phyloP scores from a whole-genome alignment of 225 moss, liverwort and hornwort genomes.

The Anthoceros angustus region DNA sequence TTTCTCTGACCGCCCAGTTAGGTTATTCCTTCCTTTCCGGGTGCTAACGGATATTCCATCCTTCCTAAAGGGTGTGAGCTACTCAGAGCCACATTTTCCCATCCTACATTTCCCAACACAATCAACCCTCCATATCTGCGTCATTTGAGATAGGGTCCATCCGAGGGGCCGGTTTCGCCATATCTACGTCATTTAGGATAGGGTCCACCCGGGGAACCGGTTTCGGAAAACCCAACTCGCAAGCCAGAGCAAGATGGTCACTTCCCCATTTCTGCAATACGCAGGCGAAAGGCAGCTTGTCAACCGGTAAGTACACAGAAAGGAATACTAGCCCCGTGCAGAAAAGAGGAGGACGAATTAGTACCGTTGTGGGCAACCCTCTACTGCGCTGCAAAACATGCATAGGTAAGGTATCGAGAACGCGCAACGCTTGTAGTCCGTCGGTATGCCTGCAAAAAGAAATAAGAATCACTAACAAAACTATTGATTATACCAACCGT shows the following conservation, averaged over 20 bases:
- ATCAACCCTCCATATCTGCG: not conserved
- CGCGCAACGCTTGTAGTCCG: conserved; percentile 49
- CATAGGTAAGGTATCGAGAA: conserved; percentile 61
- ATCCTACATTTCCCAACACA: too few relatives aligned
- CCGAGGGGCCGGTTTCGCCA: not conserved
- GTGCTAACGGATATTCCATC: too few relatives aligned
- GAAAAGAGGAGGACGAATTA: not conserved
- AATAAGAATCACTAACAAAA: too few relatives aligned
- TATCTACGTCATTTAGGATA: not conserved
- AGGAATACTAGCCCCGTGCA: not conserved
- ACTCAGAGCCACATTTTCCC: too few relatives aligned
- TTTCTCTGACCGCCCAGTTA: too few relatives aligned
- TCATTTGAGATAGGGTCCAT: not conserved
- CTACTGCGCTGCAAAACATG: conserved; percentile 26
- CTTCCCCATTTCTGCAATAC: conserved; percentile 82
- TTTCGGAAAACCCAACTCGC: conserved; percentile 44
- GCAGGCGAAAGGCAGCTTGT: not conserved
- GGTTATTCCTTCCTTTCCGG: too few relatives aligned
- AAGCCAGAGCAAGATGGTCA: conserved; percentile 87
- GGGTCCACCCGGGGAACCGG: not conserved
- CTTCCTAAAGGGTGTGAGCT: too few relatives aligned
- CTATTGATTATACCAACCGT: not conserved
- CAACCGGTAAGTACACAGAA: not conserved
- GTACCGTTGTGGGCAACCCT: conserved; percentile 60
- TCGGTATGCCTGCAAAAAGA: conserved; percentile 56